Conservation (phyloP, 129 eudicot species). For the Solidago caesia region DNA sequence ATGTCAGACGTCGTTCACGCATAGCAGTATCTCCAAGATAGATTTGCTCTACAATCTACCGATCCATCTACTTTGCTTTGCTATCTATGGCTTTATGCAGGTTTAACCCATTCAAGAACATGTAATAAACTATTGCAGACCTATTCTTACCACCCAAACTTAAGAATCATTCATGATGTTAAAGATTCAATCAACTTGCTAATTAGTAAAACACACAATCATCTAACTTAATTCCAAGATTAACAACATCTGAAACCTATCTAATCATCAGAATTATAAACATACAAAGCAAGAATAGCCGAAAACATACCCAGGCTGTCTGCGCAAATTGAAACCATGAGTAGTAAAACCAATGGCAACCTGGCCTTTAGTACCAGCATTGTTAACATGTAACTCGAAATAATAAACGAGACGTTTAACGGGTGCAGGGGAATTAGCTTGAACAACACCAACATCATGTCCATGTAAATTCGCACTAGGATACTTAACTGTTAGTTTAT, state of each 20-base stretch:
- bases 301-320: constrained; percentile 81
- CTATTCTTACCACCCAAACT: not conserved
- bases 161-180: not conserved
- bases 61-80: no score
- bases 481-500: constrained; percentile 75
- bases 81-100: no score
- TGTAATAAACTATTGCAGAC: no score
- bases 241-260: not conserved
- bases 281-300: not conserved
- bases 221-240: no score
- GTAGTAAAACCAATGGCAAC: constrained; percentile 76
- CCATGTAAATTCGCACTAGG: constrained; percentile 67
- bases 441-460: constrained; percentile 95
- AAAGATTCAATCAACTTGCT: not conserved
- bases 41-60: no score
- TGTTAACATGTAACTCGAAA: constrained; percentile 76
- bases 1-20: no score
- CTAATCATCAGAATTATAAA: not conserved
- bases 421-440: constrained; percentile 81
- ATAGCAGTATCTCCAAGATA: no score
- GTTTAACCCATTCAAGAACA: no score
- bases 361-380: constrained; percentile 84
- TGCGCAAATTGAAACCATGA: constrained; percentile 61
- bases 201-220: no score
- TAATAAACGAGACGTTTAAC: constrained; percentile 63